Evolutionary conservation across 176 grass and related monocot species (phyloP), one percentile per base, ranked within the genome.

Genomic region (Phoenix dactylifera): DNA sequence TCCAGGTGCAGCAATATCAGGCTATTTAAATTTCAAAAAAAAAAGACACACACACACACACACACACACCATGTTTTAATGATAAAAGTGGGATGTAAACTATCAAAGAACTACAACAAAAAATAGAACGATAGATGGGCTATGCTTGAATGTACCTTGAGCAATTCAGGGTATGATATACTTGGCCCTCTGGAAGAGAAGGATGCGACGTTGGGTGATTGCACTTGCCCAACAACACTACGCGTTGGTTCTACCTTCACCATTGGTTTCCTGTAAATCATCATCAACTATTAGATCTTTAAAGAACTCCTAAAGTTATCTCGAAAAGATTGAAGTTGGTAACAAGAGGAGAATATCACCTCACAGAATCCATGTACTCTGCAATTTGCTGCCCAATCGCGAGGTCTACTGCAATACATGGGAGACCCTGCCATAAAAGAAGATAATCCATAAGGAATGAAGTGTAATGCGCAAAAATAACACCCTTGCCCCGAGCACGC

Each of bases 1-100:
- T 24, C 88, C 88, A 1, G 83, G 88, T 72, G 79, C 83, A 63
- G 79, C 76, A 59, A 86, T 49, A 72, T 91, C 83, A 61, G 76
- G 88, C 88, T 91, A 68, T 35, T 32, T 9, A 7, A 35, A 35
- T 35, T 35, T 35, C 7, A 35, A 35, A 9, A 20, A 20, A 20
- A n/a, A 20, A 20, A 20, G 0, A 20, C 20, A 20, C 20, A 20
- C 20, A 20, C 20, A 28, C 26, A 28, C 26, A 26, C 26, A 4
- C 3, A 4, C 26, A 26, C 26, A 0, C 30, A 7, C 30, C 0
- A 6, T 4, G 10, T 44, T 7, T 44, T 12, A 2, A 44, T 44
- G 35, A 44, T 44, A 44, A 3, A 44, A 12, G 2, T 12, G 10
- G 35, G 10, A 44, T 6, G 7, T 44, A 44, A 44, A 44, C 7